These are phyloP conservation scores for Schoenoplectus triqueter DNA, from an alignment of 202 grass and related monocot genomes.

Conservation along the genomic window DNA sequence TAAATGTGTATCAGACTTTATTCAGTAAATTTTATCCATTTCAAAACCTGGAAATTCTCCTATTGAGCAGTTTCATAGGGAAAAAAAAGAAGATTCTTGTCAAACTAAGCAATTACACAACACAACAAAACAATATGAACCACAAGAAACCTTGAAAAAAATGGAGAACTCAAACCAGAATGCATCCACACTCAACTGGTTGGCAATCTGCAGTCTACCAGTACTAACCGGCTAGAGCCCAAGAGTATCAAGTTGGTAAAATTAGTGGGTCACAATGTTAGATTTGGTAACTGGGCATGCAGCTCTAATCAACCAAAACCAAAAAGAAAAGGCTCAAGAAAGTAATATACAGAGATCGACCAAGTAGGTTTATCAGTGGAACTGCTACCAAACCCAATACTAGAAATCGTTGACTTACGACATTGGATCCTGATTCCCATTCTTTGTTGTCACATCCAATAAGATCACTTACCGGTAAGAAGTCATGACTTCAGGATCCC, in stretches of 20 bases:
- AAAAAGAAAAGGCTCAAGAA: not conserved
- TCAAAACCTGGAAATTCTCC: not conserved
- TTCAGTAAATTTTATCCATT: not conserved
- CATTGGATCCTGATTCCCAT: not conserved
- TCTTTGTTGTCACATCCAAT: not conserved
- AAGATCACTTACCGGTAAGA: conserved; percentile 75
- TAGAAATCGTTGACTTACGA: not conserved
- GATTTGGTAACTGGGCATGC: conserved; percentile 3
- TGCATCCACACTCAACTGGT: not conserved
- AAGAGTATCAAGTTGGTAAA: not conserved
- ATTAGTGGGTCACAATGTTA: not conserved
- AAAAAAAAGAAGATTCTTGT: not conserved
- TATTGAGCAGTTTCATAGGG: not conserved
- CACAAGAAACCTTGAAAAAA: not conserved
- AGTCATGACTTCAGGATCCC: conserved; percentile 97
- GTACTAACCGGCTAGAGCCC: not conserved
- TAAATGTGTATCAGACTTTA: not conserved
- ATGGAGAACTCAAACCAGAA: not conserved
- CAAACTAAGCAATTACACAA: not conserved
- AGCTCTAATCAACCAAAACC: not conserved
- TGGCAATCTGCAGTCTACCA: not conserved
- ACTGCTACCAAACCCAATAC: not conserved
- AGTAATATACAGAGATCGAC: not conserved
- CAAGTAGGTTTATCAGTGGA: conserved; percentile 5
- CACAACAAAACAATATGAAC: not conserved